phyloP scores from a whole-genome alignment of 2,329 filamentous ascomycete species.

The Alternaria brassicae region DNA sequence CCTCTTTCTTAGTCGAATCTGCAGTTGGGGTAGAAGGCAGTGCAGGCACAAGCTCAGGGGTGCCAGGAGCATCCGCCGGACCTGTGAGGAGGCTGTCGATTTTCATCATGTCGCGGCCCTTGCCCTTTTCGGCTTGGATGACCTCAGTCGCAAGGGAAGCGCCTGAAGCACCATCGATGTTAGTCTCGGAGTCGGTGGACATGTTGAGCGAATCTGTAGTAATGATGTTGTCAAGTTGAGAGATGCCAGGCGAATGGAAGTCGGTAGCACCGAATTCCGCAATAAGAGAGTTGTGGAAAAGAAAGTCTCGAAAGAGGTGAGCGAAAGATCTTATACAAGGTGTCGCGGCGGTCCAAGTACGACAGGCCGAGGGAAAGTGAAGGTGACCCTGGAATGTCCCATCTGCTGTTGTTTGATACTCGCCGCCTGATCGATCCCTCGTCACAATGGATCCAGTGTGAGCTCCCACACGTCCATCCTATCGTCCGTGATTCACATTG shows the following conservation, averaged over 20 bases:
- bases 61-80: not conserved
- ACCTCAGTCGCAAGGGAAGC: not conserved
- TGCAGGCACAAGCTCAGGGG: not conserved
- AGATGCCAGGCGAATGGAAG: not conserved
- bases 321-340: conserved; percentile 24
- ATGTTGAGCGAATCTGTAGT: conserved; percentile 7
- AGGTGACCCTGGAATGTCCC: conserved; percentile 25
- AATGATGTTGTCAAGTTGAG: not conserved
- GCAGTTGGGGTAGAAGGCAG: conserved; percentile 10
- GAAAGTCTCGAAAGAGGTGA: conserved; percentile 38
- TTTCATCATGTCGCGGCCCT: conserved; percentile 34
- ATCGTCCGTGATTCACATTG: conserved; percentile 22
- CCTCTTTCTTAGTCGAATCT: conserved; percentile 4
- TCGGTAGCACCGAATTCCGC: not conserved
- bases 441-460: conserved; percentile 14
- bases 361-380: conserved; percentile 23
- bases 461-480: conserved; percentile 7
- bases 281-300: conserved; percentile 9
- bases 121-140: conserved; percentile 18
- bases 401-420: conserved; percentile 23
- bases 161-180: not conserved
- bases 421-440: conserved; percentile 20
- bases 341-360: conserved; percentile 3
- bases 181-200: conserved; percentile 10
- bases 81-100: conserved; percentile 31